Percentiles rank a stretch among this genome's conserved stretches.
Conservation (phyloP, 768 basidiomycete genomes). For the Amylocystis lapponica region DNA sequence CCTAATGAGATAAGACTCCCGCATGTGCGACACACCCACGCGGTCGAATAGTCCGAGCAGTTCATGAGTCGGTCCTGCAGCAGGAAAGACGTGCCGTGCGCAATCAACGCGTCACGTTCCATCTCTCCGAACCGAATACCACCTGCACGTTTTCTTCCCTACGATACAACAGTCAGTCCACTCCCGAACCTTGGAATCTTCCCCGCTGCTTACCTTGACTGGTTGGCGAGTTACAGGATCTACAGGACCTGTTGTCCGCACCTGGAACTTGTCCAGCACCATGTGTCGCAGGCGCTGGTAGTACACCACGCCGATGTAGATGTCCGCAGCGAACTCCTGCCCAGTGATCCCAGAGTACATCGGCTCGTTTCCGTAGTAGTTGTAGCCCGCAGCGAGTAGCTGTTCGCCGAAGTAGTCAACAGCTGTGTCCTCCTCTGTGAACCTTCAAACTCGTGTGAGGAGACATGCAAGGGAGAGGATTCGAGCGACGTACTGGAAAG, state of each 20-base stretch:
- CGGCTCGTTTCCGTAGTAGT: constrained; percentile 98
- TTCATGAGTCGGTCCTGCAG: constrained; percentile 99
- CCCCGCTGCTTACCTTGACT: constrained; percentile 65
- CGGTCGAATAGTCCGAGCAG: constrained; percentile 98
- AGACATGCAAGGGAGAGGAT: constrained; percentile 1
- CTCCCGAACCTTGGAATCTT: constrained; percentile 4
- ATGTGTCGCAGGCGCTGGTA: constrained; percentile 98
- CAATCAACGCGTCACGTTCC: constrained; percentile 98
- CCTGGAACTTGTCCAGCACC: constrained; percentile 99
- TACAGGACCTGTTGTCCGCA: constrained; percentile 95
- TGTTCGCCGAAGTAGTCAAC: constrained; percentile 97
- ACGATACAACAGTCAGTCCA: constrained; percentile 3
- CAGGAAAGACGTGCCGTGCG: constrained; percentile 97
- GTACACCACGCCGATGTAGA: constrained; percentile 97
- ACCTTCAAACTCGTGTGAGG: constrained; percentile 41
- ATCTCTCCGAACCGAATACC: constrained; percentile 99
- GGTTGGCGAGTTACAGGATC: constrained; percentile 95
- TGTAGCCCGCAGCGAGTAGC: constrained; percentile 89
- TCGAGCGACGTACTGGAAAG: constrained; percentile 72
- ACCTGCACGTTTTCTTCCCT: constrained; percentile 95
- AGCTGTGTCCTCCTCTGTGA: constrained; percentile 95
- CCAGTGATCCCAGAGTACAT: constrained; percentile 99
- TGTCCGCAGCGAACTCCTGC: constrained; percentile 97
- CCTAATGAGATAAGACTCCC: constrained; percentile 94
- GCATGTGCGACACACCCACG: constrained; percentile 97